Evolutionary conservation across 2,329 filamentous ascomycete genomes (phyloP).

Genomic region (Colletotrichum limetticola): DNA sequence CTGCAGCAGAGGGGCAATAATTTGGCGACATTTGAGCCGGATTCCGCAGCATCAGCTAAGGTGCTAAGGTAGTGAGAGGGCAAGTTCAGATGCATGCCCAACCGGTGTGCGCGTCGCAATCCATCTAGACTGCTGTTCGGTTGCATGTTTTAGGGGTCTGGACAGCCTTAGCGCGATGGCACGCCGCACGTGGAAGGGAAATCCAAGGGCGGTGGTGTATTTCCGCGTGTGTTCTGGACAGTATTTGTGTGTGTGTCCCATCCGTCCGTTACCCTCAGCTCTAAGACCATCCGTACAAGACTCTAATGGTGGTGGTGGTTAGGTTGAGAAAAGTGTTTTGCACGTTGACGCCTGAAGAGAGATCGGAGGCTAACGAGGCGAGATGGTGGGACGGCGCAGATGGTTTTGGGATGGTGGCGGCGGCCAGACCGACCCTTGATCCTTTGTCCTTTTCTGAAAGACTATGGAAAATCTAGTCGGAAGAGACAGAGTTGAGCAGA

Average conservation of each 20-base stretch:
- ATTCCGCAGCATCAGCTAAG: neutral
- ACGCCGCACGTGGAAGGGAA: conserved; percentile 3
- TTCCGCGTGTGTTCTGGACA: neutral
- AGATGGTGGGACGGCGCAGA: neutral
- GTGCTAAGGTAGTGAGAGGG: neutral
- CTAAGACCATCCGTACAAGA: neutral
- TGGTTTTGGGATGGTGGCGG: neutral
- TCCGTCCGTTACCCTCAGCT: no score
- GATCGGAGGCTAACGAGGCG: conserved; percentile 20
- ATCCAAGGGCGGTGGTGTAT: neutral
- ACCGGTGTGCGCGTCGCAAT: neutral
- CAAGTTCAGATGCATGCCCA: conserved; percentile 22
- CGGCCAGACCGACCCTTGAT: neutral
- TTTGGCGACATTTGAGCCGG: conserved; percentile 5
- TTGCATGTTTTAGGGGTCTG: conserved; percentile 18
- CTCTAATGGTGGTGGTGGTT: neutral
- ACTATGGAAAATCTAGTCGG: no score
- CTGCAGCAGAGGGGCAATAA: conserved; percentile 8
- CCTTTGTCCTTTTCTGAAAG: neutral
- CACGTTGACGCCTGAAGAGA: conserved; percentile 3
- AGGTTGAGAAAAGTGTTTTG: neutral
- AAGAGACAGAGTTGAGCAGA: neutral
- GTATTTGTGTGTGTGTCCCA: neutral
- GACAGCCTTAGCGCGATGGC: conserved; percentile 8
- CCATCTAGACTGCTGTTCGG: neutral